These are phyloP conservation scores for Thinopyrum obtusiflorum DNA, from an alignment of 202 grass and related monocot species.

Conservation along the genomic window DNA sequence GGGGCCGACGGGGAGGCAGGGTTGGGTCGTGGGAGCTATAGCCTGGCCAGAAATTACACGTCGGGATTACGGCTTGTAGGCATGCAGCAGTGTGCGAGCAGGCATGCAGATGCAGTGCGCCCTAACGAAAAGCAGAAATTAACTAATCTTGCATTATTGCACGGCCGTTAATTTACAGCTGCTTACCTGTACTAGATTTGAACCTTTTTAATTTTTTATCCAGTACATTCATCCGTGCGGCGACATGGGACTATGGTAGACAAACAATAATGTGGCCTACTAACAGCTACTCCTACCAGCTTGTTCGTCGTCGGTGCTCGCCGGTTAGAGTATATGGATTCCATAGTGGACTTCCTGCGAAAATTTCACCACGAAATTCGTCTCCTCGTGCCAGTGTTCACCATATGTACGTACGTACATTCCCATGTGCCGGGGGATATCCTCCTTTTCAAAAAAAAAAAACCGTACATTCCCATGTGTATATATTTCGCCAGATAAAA, in stretches of 20 bases:
- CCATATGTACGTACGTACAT: not conserved
- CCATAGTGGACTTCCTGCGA: not conserved
- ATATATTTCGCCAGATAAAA: not conserved
- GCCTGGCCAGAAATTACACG: too few species aligned
- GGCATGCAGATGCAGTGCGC: not conserved
- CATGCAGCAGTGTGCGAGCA: not conserved
- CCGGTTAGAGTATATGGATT: not conserved
- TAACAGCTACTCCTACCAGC: not conserved
- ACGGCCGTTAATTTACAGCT: not conserved
- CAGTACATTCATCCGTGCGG: not conserved
- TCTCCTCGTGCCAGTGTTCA: not conserved
- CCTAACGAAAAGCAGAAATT: not conserved
- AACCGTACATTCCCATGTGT: too few species aligned
- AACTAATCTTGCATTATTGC: not conserved
- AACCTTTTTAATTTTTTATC: not conserved
- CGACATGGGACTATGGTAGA: not conserved
- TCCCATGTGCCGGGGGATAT: too few species aligned
- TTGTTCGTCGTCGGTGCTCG: not conserved
- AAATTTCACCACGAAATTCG: not conserved
- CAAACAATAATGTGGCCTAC: not conserved
- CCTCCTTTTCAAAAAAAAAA: too few species aligned
- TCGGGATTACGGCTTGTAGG: too few species aligned
- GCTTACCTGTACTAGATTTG: not conserved
- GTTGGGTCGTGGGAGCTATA: too few species aligned
- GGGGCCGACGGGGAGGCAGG: too few species aligned